Evolutionary conservation across 2,329 filamentous ascomycete species (phyloP), one percentile per base, ranked within the genome.

Genomic region (Fusarium paranaense): DNA sequence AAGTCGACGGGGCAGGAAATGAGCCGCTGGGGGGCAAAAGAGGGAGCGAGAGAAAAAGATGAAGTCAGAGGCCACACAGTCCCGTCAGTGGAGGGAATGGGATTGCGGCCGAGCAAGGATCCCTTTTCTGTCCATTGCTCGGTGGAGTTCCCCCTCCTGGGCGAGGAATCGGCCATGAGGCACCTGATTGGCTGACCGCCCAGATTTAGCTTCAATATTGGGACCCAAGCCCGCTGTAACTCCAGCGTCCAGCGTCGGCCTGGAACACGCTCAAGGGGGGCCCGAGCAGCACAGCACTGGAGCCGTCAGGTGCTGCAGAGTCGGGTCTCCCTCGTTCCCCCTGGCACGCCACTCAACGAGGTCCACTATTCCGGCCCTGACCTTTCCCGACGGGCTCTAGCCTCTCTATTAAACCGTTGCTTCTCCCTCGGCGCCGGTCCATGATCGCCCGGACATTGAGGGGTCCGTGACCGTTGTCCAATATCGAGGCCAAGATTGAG

Each of bases 1-100:
- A 69, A 57, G 57, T 52, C 42, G 68, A 61, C 33, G 54, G 62
- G 63, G 64, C 50, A 67, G 69, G 72, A 74, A 74, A 73, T 72
- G 72, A 74, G 66, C 61, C 62, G 62, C 63, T 66, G 71, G 70
- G 37, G 70, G 37, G 52, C 50, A 27, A 33, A 57, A 47, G 37
- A 35, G 56, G n/a, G 30, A 30, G 58, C 10, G 47, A 40, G 45
- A 62, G 50, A 52, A 59, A 59, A 38, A 65, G 63, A 71, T 73
- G 68, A 73, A 71, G 70, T 71, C 68, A 73, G 67, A 68, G 57
- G 40, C 37, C 25, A 32, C 38, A 58, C 25, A 40, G 40, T 45
- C 45, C 45, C 25, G 50, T 35, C 42, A 45, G 27, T 32, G 38
- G 35, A 33, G 32, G 63, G 57, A 45, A 50, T 37, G 47, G 35